phyloP scores from a whole-genome alignment of 2,329 filamentous ascomycete genomes.

The Beauveria rudraprayagi region DNA sequence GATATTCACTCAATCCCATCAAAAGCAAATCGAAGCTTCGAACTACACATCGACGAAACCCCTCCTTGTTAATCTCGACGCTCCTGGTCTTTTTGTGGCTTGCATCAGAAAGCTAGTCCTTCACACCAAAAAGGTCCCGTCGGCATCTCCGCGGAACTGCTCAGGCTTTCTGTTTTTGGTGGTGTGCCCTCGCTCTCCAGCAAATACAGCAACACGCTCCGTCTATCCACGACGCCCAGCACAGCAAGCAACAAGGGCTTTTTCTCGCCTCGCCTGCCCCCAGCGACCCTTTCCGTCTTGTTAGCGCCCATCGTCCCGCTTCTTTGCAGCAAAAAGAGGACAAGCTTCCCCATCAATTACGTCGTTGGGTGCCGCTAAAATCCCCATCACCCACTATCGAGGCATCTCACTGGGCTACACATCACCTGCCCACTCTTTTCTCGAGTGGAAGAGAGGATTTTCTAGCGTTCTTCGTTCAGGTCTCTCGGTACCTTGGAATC shows the following conservation, averaged over 20 bases:
- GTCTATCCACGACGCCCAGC: neutral
- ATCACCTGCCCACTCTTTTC: slow-evolving; percentile 3
- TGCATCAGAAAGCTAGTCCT: neutral
- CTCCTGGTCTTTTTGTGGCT: slow-evolving; percentile 1
- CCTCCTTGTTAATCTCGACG: neutral
- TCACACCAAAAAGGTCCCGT: neutral
- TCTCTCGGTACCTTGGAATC: neutral
- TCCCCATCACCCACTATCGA: slow-evolving; percentile 10
- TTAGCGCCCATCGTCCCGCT: slow-evolving; percentile 8
- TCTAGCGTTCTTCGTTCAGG: neutral
- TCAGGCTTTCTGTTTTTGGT: neutral
- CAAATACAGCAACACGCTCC: neutral
- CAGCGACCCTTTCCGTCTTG: neutral
- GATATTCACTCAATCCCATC: neutral
- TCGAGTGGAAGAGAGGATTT: neutral
- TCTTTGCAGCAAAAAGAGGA: slow-evolving; percentile 1
- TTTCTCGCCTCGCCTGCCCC: slow-evolving; percentile 1
- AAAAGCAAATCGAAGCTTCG: neutral
- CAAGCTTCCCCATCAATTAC: slow-evolving; percentile 10
- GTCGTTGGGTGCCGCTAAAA: slow-evolving; percentile 10
- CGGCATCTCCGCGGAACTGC: slow-evolving; percentile 6
- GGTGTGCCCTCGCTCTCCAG: neutral
- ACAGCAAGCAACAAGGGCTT: neutral
- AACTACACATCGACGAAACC: neutral
- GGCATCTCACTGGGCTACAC: slow-evolving; percentile 4